Conservation (phyloP, 2,329 filamentous ascomycete species). For the Cladosporium austrohemisphaericum region DNA sequence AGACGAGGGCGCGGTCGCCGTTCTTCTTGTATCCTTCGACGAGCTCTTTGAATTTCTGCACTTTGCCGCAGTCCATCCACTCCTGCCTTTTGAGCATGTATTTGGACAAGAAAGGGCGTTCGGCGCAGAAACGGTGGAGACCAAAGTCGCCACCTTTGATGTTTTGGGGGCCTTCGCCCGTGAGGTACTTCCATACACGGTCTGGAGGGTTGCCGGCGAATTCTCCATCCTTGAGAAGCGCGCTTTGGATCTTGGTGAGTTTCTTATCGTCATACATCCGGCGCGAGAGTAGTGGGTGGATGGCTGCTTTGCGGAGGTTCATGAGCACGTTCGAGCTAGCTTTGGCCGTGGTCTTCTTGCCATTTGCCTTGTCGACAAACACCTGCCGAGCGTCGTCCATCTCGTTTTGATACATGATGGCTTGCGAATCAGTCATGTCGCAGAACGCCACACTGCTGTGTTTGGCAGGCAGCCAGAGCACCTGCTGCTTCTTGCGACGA, state of each 20-base stretch:
- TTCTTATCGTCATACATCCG: constrained; percentile 72
- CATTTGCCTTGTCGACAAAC: constrained; percentile 55
- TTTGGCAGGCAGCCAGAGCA: constrained; percentile 78
- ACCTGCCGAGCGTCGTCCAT: constrained; percentile 61
- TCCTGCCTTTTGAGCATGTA: constrained; percentile 58
- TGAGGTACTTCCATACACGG: constrained; percentile 59
- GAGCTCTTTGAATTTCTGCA: constrained; percentile 73
- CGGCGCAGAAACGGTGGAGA: constrained; percentile 55
- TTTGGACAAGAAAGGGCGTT: constrained; percentile 52
- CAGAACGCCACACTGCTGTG: constrained; percentile 74
- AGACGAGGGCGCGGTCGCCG: constrained; percentile 83
- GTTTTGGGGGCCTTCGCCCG: constrained; percentile 64
- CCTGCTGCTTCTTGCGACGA: constrained; percentile 85
- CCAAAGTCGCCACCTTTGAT: constrained; percentile 74
- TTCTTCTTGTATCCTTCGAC: constrained; percentile 69
- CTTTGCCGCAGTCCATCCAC: constrained; percentile 73
- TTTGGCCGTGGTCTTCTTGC: constrained; percentile 51
- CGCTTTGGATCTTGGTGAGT: constrained; percentile 64
- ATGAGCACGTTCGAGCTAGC: constrained; percentile 57
- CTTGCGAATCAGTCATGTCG: constrained; percentile 69
- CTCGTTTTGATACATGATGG: constrained; percentile 67
- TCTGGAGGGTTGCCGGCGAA: constrained; percentile 32
- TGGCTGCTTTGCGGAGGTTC: constrained; percentile 85
- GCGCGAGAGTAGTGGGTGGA: constrained; percentile 85
- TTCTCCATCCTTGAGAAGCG: constrained; percentile 30